A percentile compares a stretch with the other conserved stretches of the same genome.
Evolutionary conservation across 495 filamentous ascomycete species (phyloP).

Genomic region (Penicillium cosmopolitanum): DNA sequence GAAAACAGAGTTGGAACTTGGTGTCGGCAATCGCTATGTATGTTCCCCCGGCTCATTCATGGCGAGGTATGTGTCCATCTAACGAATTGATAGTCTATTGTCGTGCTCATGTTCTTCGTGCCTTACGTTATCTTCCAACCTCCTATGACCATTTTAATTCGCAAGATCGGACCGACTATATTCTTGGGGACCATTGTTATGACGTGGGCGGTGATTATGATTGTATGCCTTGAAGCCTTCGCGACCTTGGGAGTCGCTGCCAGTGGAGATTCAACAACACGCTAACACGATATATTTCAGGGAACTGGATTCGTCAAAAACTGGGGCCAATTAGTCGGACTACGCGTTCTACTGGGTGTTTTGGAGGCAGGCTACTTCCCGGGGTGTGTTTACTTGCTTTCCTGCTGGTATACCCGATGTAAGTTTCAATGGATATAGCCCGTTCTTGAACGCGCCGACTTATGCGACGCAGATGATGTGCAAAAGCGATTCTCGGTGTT

Average conservation of each 20-base stretch:
- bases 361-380: constrained; percentile 69
- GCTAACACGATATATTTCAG: constrained; percentile 8
- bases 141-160: constrained; percentile 58
- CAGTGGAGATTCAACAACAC: too few species aligned
- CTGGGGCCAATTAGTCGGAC: constrained; percentile 53
- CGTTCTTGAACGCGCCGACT: not conserved
- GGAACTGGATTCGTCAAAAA: constrained; percentile 62
- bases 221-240: constrained; percentile 23
- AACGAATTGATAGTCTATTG: constrained; percentile 46
- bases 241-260: too few species aligned
- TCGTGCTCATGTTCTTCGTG: constrained; percentile 68
- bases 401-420: constrained; percentile 67
- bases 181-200: constrained; percentile 59
- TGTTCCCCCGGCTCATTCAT: not conserved
- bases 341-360: constrained; percentile 63
- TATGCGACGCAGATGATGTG: constrained; percentile 51
- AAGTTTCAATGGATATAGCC: constrained; percentile 7
- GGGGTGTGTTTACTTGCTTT: constrained; percentile 63
- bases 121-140: constrained; percentile 68
- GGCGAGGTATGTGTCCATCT: not conserved
- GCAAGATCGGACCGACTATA: constrained; percentile 62
- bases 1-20: constrained; percentile 54
- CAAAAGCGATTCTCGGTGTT: constrained; percentile 67
- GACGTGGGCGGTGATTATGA: constrained; percentile 52
- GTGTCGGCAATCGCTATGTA: constrained; percentile 47